These are phyloP conservation scores for Cucurbita moschata DNA, from an alignment of 306 rosid species.

Conservation along the genomic window DNA sequence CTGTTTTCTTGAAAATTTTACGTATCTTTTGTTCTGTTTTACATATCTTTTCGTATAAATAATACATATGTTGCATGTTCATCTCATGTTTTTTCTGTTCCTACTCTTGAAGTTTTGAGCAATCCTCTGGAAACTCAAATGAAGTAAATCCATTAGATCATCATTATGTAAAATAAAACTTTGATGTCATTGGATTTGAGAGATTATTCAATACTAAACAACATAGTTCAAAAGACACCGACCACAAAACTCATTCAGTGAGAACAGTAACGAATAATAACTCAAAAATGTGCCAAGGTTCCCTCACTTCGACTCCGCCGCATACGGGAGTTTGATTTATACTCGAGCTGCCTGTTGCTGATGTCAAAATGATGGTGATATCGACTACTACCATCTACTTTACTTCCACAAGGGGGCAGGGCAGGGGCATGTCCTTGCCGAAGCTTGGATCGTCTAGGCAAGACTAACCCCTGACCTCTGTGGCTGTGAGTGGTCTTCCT, in stretches of 20 bases:
- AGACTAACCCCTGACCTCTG: slow-evolving; percentile 22
- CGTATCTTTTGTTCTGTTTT: neutral
- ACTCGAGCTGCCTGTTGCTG: slow-evolving; percentile 20
- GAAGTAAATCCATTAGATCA: neutral
- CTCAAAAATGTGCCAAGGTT: slow-evolving; percentile 46
- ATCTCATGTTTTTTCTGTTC: neutral
- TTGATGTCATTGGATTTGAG: neutral
- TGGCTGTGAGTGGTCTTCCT: slow-evolving; percentile 47
- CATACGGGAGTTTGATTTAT: slow-evolving; percentile 21
- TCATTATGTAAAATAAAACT: neutral
- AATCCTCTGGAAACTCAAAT: neutral
- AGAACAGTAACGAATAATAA: neutral
- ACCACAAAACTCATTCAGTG: neutral
- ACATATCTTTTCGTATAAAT: neutral
- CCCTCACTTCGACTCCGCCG: slow-evolving; percentile 78
- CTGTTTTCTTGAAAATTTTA: neutral
- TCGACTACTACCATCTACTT: slow-evolving; percentile 24
- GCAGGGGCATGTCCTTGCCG: slow-evolving; percentile 17
- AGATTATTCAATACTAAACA: neutral
- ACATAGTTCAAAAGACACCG: neutral
- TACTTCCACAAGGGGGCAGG: slow-evolving; percentile 46
- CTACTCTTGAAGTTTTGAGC: neutral
- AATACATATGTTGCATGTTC: neutral
- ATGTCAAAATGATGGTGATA: slow-evolving; percentile 19
- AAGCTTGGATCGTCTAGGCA: slow-evolving; percentile 30